Base-by-base conservation (phyloP, 2,329 filamentous ascomycete genomes). In the Ophiostoma perfectum region DNA sequence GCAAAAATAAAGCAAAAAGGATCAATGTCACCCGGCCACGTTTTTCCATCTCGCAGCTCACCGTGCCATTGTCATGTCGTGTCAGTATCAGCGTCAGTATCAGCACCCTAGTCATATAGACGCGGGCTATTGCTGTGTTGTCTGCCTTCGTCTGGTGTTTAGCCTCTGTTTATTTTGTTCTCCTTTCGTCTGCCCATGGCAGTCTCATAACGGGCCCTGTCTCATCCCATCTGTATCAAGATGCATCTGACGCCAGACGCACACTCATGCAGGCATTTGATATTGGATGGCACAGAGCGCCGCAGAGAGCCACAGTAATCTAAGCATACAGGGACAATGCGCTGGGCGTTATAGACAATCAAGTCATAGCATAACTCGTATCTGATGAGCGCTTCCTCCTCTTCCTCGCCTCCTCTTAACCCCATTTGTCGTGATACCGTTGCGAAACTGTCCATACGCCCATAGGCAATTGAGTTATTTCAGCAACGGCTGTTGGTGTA, bases 341-440 rank as follows among this genome's bases (percentile, higher is more conserved):
- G 27, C 27, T 27, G 27, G 27, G 27, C 27, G 27, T 27, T 27
- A 27, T 27, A 27, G 27, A 27, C 27, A 27, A 27, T 27, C 27
- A 27, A 27, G 27, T 27, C 27, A 27, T 27, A 27, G 27, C 27
- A 27, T 27, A 27, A 27, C 27, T 27, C 27, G 27, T 27, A 27
- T 27, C 27, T 27, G 27, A 27, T 27, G 27, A 27, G 27, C 27
- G 27, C 27, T 27, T 27, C 27, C 27, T 27, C 27, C 27, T 27
- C 27, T 27, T 27, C 27, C 27, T 27, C 27, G 27, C 27, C 27
- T 27, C 27, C 27, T 27, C 38, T 16, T 42, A 11, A 9, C 39
- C 36, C 60, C 38, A 42, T 62, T 62, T 62, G 38, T 62, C 58
- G 14, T 63, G 60, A 63, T 63, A 63, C 39, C 60, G 60, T 63